Conservation (phyloP, 495 filamentous ascomycete species). For the Penicillium angulare region DNA sequence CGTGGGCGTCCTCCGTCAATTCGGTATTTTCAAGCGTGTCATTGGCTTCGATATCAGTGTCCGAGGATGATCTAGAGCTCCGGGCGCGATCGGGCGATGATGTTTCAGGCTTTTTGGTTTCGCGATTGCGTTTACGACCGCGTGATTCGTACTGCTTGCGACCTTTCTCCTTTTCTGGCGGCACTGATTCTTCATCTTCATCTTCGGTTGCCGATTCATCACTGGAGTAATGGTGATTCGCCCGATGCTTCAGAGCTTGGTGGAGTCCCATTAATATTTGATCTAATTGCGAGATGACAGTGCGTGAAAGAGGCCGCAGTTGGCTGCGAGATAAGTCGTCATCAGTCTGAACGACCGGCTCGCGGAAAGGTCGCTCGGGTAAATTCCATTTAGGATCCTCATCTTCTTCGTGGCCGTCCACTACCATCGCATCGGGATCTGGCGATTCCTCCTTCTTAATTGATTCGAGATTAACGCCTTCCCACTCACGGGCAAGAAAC, state of each 20-base stretch:
- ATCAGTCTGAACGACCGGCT: conserved; percentile 51
- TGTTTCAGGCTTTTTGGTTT: background rate
- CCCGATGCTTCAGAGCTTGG: conserved; percentile 51
- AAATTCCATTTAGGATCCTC: conserved; percentile 8
- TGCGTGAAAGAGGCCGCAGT: conserved; percentile 60
- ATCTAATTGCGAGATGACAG: conserved; percentile 65
- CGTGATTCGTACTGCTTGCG: conserved; percentile 24
- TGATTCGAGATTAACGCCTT: background rate
- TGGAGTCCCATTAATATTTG: conserved; percentile 64
- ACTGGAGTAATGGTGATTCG: conserved; percentile 22
- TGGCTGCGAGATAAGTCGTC: conserved; percentile 62
- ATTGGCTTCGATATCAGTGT: conserved; percentile 1
- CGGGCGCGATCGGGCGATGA: conserved; percentile 11
- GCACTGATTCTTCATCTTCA: conserved; percentile 1
- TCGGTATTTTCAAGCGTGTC: conserved; percentile 2
- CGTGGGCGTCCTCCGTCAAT: background rate
- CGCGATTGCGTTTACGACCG: conserved; percentile 24
- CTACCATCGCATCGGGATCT: conserved; percentile 2
- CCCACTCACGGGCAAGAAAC: conserved; percentile 46
- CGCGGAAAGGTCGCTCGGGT: conserved; percentile 9
- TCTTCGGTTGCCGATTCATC: conserved; percentile 21
- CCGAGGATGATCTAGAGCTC: conserved; percentile 3
- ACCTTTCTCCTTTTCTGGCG: conserved; percentile 10
- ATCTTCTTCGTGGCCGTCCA: background rate
- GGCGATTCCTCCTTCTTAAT: conserved; percentile 2